A percentile compares a stretch with the other conserved stretches of the same genome.
Conservation (phyloP, 306 rosid species). For the Vicia faba region DNA sequence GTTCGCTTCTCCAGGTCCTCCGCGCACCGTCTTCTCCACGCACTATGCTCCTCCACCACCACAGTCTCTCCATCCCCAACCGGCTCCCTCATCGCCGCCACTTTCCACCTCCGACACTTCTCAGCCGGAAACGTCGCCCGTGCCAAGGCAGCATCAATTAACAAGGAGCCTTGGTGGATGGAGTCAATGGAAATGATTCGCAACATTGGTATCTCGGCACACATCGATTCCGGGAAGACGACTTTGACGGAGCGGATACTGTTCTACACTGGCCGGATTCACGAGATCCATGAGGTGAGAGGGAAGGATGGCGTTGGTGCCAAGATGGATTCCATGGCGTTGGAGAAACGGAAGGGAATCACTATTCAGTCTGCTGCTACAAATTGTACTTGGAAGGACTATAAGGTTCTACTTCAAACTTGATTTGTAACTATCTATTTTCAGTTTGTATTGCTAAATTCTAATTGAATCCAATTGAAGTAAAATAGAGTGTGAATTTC, state of each 20-base stretch:
- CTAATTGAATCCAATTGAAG: slow-evolving; percentile 6
- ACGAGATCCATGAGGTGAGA: slow-evolving; percentile 93
- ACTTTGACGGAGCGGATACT: slow-evolving; percentile 91
- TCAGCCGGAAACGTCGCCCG: slow-evolving; percentile 72
- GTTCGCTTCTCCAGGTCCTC: slow-evolving; percentile 40
- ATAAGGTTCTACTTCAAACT: slow-evolving; percentile 9
- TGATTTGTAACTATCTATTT: background rate
- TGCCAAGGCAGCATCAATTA: slow-evolving; percentile 56
- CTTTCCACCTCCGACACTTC: slow-evolving; percentile 59
- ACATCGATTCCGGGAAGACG: slow-evolving; percentile 97
- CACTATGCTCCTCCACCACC: slow-evolving; percentile 48
- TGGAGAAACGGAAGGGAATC: slow-evolving; percentile 94
- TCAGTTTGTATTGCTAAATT: background rate
- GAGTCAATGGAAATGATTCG: slow-evolving; percentile 79
- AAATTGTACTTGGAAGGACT: slow-evolving; percentile 87
- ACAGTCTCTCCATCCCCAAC: slow-evolving; percentile 37
- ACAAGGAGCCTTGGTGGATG: slow-evolving; percentile 90
- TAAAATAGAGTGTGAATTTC: slow-evolving; percentile 3
- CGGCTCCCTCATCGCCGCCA: slow-evolving; percentile 39
- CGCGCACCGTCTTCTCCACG: slow-evolving; percentile 43
- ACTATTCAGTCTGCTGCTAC: slow-evolving; percentile 97
- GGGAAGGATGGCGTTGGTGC: slow-evolving; percentile 97
- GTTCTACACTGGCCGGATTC: slow-evolving; percentile 86
- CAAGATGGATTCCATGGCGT: slow-evolving; percentile 97
- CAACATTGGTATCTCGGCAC: slow-evolving; percentile 97